Percentiles rank a stretch among this genome's conserved stretches.
Conservation (phyloP, 192 early-diverging fungal species). For the Kickxella alabastrina region DNA sequence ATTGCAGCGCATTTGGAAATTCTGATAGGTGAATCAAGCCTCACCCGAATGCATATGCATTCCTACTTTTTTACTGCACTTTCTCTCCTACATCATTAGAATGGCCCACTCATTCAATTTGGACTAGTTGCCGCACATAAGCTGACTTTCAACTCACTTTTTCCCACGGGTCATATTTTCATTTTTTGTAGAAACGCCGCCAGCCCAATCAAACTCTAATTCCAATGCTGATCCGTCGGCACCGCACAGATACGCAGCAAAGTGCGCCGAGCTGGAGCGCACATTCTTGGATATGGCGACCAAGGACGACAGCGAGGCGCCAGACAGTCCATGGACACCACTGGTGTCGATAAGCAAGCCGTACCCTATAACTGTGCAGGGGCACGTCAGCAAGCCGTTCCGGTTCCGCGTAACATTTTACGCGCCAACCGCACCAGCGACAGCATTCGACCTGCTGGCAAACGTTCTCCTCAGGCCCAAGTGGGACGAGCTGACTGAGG, state of each 20-base stretch:
- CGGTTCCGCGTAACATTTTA: constrained; percentile 41
- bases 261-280: constrained; percentile 30
- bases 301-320: not conserved
- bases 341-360: constrained; percentile 21
- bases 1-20: not conserved
- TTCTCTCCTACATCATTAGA: too few species aligned
- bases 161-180: not conserved
- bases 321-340: constrained; percentile 17
- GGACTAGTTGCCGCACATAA: too few species aligned
- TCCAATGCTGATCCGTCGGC: not conserved
- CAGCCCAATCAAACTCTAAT: not conserved
- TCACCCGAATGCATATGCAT: too few species aligned
- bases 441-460: constrained; percentile 47
- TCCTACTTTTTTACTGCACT: not conserved
- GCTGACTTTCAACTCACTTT: not conserved
- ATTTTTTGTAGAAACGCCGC: not conserved
- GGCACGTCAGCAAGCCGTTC: constrained; percentile 38
- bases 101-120: too few species aligned
- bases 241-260: constrained; percentile 19
- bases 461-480: constrained; percentile 35
- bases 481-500: constrained; percentile 50
- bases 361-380: constrained; percentile 35
- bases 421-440: constrained; percentile 26
- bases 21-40: too few species aligned
- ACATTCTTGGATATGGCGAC: constrained; percentile 24